Evolutionary conservation across 1,139 yeast species (phyloP).

Genomic region (Saccharomyces hybrid): DNA sequence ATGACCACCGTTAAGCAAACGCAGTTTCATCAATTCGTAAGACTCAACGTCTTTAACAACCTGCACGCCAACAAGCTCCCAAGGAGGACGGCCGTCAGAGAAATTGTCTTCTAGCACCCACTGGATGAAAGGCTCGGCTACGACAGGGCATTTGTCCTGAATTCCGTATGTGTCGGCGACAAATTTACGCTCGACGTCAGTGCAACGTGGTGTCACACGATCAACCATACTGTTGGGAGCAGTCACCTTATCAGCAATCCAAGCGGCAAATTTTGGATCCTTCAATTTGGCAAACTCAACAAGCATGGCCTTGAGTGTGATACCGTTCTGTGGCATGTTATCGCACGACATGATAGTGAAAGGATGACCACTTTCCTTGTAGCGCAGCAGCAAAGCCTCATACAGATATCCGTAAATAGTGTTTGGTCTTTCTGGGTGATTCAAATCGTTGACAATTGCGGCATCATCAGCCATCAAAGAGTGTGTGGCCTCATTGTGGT

Average conservation of each 20-base stretch:
- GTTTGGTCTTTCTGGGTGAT: not conserved
- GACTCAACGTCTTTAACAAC: slow-evolving; percentile 6
- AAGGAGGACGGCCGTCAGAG: slow-evolving; percentile 7
- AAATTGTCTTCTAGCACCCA: slow-evolving; percentile 9
- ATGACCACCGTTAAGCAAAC: slow-evolving; percentile 7
- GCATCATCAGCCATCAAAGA: slow-evolving; percentile 4
- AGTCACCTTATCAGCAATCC: slow-evolving; percentile 5
- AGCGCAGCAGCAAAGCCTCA: slow-evolving; percentile 4
- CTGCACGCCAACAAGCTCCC: slow-evolving; percentile 8
- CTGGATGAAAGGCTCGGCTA: slow-evolving; percentile 8
- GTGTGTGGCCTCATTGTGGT: slow-evolving; percentile 5
- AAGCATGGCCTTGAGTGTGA: slow-evolving; percentile 8
- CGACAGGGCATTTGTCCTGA: slow-evolving; percentile 5
- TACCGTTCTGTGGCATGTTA: slow-evolving; percentile 9
- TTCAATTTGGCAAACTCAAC: slow-evolving; percentile 6
- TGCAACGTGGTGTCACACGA: slow-evolving; percentile 9
- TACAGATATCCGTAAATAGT: slow-evolving; percentile 2
- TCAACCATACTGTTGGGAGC: slow-evolving; percentile 9
- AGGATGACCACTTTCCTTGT: slow-evolving; percentile 2
- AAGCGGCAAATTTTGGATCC: slow-evolving; percentile 4
- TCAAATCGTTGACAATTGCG: slow-evolving; percentile 4
- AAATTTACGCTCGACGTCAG: slow-evolving; percentile 4
- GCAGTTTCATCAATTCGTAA: slow-evolving; percentile 4
- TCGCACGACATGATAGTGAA: slow-evolving; percentile 7
- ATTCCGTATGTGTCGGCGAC: not conserved